phyloP scores from a whole-genome alignment of 2,329 filamentous ascomycete genomes.

The Calonectria pauciramosa region DNA sequence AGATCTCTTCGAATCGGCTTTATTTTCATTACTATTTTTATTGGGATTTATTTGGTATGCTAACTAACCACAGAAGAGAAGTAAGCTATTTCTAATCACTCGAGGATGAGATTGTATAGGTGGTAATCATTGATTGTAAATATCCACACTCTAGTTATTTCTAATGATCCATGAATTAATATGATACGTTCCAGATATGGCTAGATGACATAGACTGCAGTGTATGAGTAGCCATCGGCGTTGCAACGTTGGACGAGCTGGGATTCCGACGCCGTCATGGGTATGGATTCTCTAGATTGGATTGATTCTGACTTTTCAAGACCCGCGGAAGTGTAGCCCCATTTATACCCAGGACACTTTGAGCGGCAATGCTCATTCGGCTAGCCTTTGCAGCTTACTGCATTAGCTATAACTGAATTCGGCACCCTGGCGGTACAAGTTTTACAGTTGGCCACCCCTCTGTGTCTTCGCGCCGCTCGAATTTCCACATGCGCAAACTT shows the following conservation, averaged over 20 bases:
- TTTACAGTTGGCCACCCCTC: neutral
- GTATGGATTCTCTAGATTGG: neutral
- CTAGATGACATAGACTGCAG: neutral
- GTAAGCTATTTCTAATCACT: no score
- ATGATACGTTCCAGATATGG: neutral
- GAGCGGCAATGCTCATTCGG: neutral
- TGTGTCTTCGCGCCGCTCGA: neutral
- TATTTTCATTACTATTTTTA: neutral
- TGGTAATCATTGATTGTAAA: no score
- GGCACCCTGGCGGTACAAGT: neutral
- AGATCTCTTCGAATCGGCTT: neutral
- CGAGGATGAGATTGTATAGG: no score
- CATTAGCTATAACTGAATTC: neutral
- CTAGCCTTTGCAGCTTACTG: neutral
- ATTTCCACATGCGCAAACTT: neutral
- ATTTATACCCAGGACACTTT: neutral
- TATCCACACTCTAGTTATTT: no score
- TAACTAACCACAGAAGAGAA: neutral
- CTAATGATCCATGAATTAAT: no score
- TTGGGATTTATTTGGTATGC: no score
- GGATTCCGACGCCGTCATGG: neutral
- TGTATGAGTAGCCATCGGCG: slow-evolving; percentile 33
- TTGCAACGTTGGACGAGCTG: slow-evolving; percentile 31
- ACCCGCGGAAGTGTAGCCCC: neutral
- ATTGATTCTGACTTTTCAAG: neutral